Base-by-base conservation (phyloP, 805 yeast species). In the Ogataea paradorogensis region DNA sequence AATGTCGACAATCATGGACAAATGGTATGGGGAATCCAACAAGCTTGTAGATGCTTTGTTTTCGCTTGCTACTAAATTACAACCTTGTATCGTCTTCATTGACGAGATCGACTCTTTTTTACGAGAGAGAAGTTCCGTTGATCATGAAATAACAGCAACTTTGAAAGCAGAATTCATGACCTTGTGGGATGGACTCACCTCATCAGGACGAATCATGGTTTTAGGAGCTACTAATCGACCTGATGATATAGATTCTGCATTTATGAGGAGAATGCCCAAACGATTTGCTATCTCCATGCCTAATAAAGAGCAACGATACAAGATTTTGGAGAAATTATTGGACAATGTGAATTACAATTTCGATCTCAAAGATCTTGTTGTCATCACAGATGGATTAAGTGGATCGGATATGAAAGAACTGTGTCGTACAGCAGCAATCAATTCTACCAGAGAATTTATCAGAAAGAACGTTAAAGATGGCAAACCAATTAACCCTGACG, bases 161-260 rank as follows among this genome's bases (percentile, higher is more conserved):
- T 69, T 91, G 46, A 91, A 91, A 63, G 96, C 98, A 1, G 98
- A 91, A 62, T 93, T 91, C 56, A 91, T 91, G 97, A 88, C 96
- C 0, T 67, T 91, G 35, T 91, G 98, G 98, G 99, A 91, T 61
- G 99, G 99, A 0, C 68, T 91, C 23, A 65, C 76, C 7, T 74
- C 84, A 8, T 59, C 64, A n/a, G 95, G 95, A 2, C 71, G 95
- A 33, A 76, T 93, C 4, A 67, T 91, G 67, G 88, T 91, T 2
- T 74, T 91, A 53, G 99, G 98, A 3, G 98, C 98, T 8, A 91
- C 99, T 0, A 91, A 91, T 60, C 71, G 99, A 48, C 89, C 93
- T 29, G 75, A 76, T 45, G 99, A 91, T 59, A 91, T 91, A 31
- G 99, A 91, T 58, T 74, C 77, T 46, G 99, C 99, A 1, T 87